A percentile compares a stretch with the other conserved stretches of the same genome.
phyloP scores from a whole-genome alignment of 1,139 yeast genomes.

The Zygosaccharomyces sapae region DNA sequence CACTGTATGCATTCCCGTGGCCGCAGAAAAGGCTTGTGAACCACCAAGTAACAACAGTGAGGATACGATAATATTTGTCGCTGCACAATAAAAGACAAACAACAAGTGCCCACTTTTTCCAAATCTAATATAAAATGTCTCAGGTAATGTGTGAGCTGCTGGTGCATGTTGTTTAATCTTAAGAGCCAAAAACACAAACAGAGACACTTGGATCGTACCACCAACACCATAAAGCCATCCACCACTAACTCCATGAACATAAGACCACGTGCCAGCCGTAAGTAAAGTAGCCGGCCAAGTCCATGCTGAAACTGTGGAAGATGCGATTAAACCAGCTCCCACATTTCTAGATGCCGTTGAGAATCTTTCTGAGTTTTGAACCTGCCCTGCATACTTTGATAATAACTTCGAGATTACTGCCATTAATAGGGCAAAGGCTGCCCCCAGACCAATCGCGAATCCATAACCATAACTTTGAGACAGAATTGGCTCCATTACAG shows the following conservation, averaged over 20 bases:
- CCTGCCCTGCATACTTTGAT: constrained; percentile 38
- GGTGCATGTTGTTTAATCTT: constrained; percentile 16
- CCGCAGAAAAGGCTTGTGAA: constrained; percentile 31
- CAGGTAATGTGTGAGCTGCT: constrained; percentile 35
- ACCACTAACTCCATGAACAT: constrained; percentile 16
- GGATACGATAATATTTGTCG: constrained; percentile 38
- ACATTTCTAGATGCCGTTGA: constrained; percentile 42
- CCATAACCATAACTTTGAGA: constrained; percentile 41
- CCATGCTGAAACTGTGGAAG: constrained; percentile 41
- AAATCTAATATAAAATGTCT: constrained; percentile 39
- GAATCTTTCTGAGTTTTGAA: constrained; percentile 42
- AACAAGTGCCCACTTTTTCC: constrained; percentile 43
- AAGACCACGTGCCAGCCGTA: constrained; percentile 30
- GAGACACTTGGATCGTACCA: constrained; percentile 14
- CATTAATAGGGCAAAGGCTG: constrained; percentile 42
- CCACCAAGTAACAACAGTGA: constrained; percentile 46
- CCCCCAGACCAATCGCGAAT: constrained; percentile 41
- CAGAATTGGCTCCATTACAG: constrained; percentile 13
- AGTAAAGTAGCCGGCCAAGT: constrained; percentile 44
- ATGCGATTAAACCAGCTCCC: constrained; percentile 40
- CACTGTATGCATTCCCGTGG: constrained; percentile 47
- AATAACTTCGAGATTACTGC: constrained; percentile 37
- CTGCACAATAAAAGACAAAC: constrained; percentile 37
- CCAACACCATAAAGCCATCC: constrained; percentile 17
- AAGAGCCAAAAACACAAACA: constrained; percentile 15